These are phyloP conservation scores for Geotrichum phurueaensis DNA, from an alignment of 1,139 yeast genomes.

Conservation along the genomic window DNA sequence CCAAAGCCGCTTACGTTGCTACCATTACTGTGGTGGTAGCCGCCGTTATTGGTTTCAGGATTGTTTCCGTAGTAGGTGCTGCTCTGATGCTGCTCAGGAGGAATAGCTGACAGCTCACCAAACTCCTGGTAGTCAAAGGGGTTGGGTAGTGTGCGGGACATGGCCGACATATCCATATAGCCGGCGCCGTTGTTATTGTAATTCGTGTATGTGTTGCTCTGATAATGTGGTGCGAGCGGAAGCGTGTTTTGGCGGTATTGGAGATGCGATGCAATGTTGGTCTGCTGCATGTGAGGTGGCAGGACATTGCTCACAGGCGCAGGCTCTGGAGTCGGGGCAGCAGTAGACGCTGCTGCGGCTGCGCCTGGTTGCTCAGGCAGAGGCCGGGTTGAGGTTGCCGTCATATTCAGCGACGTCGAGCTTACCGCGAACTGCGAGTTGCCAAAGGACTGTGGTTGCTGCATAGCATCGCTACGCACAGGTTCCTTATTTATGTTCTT, in stretches of 20 bases:
- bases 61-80: background rate
- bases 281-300: background rate
- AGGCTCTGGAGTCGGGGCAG: background rate
- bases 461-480: background rate
- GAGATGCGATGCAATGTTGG: background rate
- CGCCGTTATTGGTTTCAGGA: background rate
- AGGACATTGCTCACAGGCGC: background rate
- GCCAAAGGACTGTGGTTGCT: background rate
- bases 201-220: background rate
- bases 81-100: constrained; percentile 12
- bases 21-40: background rate
- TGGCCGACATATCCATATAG: constrained; percentile 7
- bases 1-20: background rate
- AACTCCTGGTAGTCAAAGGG: constrained; percentile 11
- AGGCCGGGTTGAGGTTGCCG: constrained; percentile 3
- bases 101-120: constrained; percentile 13
- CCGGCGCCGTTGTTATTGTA: background rate
- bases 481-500: background rate
- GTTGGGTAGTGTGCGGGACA: constrained; percentile 5
- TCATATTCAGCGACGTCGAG: background rate
- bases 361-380: constrained; percentile 11
- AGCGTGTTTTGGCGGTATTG: constrained; percentile 2
- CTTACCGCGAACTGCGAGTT: background rate
- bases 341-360: background rate
- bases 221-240: constrained; percentile 3